phyloP scores from a whole-genome alignment of 139 green algal species.

The Volvox africanus region DNA sequence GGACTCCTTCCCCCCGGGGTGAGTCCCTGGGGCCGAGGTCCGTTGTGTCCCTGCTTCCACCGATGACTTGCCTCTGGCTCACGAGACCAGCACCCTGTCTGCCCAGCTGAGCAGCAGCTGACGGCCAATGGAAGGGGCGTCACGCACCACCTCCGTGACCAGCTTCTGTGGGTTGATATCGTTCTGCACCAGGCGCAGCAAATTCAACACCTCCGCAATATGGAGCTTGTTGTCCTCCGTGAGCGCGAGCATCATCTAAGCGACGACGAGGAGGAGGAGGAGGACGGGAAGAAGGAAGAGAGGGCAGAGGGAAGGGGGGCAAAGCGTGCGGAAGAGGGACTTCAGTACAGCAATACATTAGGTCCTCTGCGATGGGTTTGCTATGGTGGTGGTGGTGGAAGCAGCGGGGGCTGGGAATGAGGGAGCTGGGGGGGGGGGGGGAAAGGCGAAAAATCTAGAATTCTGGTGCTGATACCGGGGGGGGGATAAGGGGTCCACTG shows the following conservation, averaged over 20 bases:
- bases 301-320: background rate
- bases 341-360: no score
- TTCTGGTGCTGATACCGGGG: no score
- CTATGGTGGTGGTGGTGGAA: no score
- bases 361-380: no score
- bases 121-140: slow-evolving; percentile 57
- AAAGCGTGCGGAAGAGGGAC: background rate
- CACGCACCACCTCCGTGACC: slow-evolving; percentile 58
- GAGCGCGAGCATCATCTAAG: slow-evolving; percentile 90
- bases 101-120: slow-evolving; percentile 73
- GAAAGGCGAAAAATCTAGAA: no score
- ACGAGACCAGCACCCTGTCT: slow-evolving; percentile 71
- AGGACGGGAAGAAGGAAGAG: background rate
- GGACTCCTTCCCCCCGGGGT: background rate
- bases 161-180: slow-evolving; percentile 68
- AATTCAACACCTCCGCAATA: slow-evolving; percentile 77
- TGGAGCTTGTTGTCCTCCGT: slow-evolving; percentile 97
- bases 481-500: no score
- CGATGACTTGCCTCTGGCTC: background rate
- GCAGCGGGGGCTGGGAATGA: background rate
- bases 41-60: no score
- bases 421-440: no score
- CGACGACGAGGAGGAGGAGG: slow-evolving; percentile 40
- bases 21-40: no score
- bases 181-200: slow-evolving; percentile 71